Percentiles rank a stretch among this genome's conserved stretches.
Conservation (phyloP, 306 rosid species). For the Acacia melanoxylon region DNA sequence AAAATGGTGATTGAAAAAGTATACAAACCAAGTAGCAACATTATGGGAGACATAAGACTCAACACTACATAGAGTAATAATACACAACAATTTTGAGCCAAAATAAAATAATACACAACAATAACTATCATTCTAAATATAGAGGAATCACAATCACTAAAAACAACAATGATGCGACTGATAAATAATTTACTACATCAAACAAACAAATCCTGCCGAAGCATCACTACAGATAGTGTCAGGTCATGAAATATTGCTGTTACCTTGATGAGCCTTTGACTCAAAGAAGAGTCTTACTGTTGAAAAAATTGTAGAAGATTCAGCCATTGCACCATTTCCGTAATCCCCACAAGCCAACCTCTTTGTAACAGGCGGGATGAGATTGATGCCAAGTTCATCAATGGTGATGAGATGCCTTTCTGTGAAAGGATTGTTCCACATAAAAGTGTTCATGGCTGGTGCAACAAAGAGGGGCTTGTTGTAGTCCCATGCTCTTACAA, state of each 20-base stretch:
- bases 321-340: constrained; percentile 99
- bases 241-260: constrained; percentile 34
- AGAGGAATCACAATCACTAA: constrained; percentile 1
- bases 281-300: constrained; percentile 81
- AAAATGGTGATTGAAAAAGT: neutral
- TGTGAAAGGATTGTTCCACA: constrained; percentile 83
- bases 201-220: constrained; percentile 18
- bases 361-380: constrained; percentile 78
- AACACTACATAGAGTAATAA: neutral
- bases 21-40: neutral
- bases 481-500: constrained; percentile 88
- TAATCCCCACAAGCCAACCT: constrained; percentile 80
- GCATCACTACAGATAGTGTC: constrained; percentile 25
- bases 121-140: neutral
- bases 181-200: constrained; percentile 20
- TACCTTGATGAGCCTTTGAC: constrained; percentile 57
- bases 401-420: constrained; percentile 59
- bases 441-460: constrained; percentile 73
- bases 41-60: neutral
- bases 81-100: neutral
- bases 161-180: constrained; percentile 18
- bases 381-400: constrained; percentile 72
- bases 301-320: constrained; percentile 81
- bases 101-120: neutral
- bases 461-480: constrained; percentile 78